A percentile compares a stretch with the other conserved stretches of the same genome.
Conservation (phyloP, 768 basidiomycete species). For the Tulasnella sp. region DNA sequence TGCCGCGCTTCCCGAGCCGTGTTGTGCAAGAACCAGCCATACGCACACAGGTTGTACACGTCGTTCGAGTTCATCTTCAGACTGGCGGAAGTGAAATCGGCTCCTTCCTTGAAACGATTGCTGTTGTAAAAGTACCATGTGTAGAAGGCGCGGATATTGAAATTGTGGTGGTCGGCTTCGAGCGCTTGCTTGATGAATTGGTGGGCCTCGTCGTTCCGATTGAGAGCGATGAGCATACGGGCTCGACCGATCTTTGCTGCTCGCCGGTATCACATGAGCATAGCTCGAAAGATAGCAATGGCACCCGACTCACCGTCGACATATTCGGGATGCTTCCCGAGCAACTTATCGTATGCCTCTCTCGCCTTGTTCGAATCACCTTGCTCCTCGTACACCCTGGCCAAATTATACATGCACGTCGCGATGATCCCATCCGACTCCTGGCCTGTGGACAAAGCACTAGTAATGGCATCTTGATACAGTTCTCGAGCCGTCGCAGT, state of each 20-base stretch:
- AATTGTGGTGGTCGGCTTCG: conserved; percentile 57
- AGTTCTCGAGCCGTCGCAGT: conserved; percentile 42
- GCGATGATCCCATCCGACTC: conserved; percentile 61
- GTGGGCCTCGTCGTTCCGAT: conserved; percentile 70
- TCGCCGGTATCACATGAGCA: neutral
- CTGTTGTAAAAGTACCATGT: conserved; percentile 72
- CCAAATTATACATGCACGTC: conserved; percentile 82
- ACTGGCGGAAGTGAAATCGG: conserved; percentile 81
- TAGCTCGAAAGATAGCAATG: neutral
- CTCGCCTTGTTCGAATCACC: conserved; percentile 61
- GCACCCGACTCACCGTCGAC: conserved; percentile 59
- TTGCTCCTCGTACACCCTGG: conserved; percentile 77
- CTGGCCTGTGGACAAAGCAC: conserved; percentile 32
- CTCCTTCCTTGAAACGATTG: conserved; percentile 47
- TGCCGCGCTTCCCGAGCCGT: conserved; percentile 78
- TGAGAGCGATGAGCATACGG: conserved; percentile 56
- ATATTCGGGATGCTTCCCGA: conserved; percentile 89
- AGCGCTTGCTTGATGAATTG: conserved; percentile 83
- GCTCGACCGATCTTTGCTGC: conserved; percentile 89
- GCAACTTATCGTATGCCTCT: conserved; percentile 76
- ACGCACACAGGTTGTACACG: conserved; percentile 79
- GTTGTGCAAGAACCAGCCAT: conserved; percentile 75
- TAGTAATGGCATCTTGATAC: conserved; percentile 65
- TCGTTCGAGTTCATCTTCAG: conserved; percentile 83
- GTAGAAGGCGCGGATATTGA: conserved; percentile 86